Percentiles rank a stretch among this genome's conserved stretches.
phyloP scores from a whole-genome alignment of 441 rosid genomes.

The Populus hybrid region DNA sequence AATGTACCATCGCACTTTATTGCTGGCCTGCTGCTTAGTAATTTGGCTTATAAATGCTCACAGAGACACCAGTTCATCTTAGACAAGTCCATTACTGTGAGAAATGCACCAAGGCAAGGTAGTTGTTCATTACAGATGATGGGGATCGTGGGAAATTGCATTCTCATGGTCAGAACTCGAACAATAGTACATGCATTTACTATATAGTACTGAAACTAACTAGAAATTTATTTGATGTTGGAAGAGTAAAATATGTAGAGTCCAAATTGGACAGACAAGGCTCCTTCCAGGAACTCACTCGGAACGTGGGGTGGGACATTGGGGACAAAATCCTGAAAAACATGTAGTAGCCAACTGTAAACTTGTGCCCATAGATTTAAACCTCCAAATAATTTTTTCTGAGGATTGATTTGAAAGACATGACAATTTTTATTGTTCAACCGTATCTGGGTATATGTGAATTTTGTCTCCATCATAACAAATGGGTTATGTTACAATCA shows the following conservation, averaged over 20 bases:
- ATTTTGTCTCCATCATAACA: conserved; percentile 6
- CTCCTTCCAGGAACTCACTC: conserved; percentile 23
- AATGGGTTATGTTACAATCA: background rate
- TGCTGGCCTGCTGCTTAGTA: background rate
- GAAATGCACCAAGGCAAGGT: no score
- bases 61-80: background rate
- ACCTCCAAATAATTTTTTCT: conserved; percentile 22
- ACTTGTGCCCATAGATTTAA: conserved; percentile 7
- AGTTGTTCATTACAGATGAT: no score
- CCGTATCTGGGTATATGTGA: conserved; percentile 4
- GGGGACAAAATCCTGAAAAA: conserved; percentile 22
- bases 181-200: background rate
- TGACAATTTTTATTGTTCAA: conserved; percentile 8
- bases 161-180: background rate
- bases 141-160: no score
- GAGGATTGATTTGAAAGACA: conserved; percentile 27
- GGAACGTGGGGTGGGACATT: conserved; percentile 20
- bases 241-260: background rate
- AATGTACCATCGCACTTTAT: background rate
- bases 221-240: background rate
- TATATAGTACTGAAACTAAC: background rate
- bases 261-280: background rate
- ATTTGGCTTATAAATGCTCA: background rate
- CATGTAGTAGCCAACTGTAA: conserved; percentile 27
- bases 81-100: background rate